Conservation (phyloP, 2,329 filamentous ascomycete species). For the Penicillium sclerotiorum region DNA sequence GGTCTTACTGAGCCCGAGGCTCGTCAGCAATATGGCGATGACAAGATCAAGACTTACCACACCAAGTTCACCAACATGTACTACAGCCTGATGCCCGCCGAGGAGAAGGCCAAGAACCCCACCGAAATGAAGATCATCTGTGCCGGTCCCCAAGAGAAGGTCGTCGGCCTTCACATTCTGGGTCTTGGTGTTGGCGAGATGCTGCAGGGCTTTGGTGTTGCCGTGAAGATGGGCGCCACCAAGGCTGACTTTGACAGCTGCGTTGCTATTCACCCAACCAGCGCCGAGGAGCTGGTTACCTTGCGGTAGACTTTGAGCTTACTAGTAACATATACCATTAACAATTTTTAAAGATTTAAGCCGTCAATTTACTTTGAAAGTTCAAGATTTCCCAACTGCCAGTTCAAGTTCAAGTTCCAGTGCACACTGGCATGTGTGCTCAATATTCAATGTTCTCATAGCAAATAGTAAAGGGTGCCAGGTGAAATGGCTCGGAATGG, state of each 20-base stretch:
- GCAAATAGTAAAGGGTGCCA: too few relatives aligned
- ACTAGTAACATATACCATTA: too few relatives aligned
- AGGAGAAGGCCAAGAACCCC: slow-evolving; percentile 54
- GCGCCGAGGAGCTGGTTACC: slow-evolving; percentile 71
- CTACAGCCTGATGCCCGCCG: slow-evolving; percentile 49
- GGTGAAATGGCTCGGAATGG: too few relatives aligned
- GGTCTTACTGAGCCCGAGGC: slow-evolving; percentile 56
- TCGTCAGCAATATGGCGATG: slow-evolving; percentile 50
- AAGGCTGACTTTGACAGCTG: slow-evolving; percentile 76
- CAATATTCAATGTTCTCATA: too few relatives aligned
- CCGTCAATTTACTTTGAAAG: too few relatives aligned
- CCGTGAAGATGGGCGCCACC: slow-evolving; percentile 77
- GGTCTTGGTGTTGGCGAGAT: slow-evolving; percentile 61
- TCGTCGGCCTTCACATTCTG: slow-evolving; percentile 55
- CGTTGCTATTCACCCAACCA: slow-evolving; percentile 76
- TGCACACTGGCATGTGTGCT: too few relatives aligned
- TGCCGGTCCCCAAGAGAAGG: slow-evolving; percentile 51
- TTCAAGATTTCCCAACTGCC: too few relatives aligned
- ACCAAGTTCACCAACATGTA: slow-evolving; percentile 55
- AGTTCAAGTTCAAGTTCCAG: too few relatives aligned
- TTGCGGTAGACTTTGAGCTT: slow-evolving; percentile 40
- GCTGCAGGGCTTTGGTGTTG: slow-evolving; percentile 75
- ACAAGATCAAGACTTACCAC: slow-evolving; percentile 54
- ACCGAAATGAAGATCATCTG: slow-evolving; percentile 56
- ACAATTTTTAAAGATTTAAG: too few relatives aligned